Percentiles rank a stretch among this genome's conserved stretches.
Evolutionary conservation across 2,329 filamentous ascomycete genomes (phyloP).

Genomic region (Colletotrichum euphorbiae): DNA sequence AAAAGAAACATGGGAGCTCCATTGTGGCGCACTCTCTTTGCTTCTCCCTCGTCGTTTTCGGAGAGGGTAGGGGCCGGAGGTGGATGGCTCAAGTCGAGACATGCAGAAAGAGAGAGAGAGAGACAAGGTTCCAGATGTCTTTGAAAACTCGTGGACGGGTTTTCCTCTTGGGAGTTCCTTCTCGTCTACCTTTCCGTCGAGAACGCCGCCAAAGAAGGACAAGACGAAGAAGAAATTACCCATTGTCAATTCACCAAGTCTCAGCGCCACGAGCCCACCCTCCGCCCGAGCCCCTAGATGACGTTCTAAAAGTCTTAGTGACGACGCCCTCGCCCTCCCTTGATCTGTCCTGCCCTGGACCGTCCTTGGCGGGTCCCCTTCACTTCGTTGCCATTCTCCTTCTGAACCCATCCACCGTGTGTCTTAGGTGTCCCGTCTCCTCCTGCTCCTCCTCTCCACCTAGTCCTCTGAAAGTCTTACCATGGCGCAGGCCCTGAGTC

Average conservation of each 20-base stretch:
- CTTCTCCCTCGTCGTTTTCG: neutral
- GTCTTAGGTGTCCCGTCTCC: neutral
- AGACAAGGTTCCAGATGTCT: constrained; percentile 22
- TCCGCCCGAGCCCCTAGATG: constrained; percentile 28
- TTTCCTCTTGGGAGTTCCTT: constrained; percentile 8
- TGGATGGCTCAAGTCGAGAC: neutral
- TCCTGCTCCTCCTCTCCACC: neutral
- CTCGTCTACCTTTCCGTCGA: neutral
- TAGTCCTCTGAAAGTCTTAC: constrained; percentile 14
- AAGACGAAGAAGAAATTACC: constrained; percentile 7
- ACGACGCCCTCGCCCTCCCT: constrained; percentile 36
- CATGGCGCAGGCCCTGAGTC: constrained; percentile 28
- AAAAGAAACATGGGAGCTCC: constrained; percentile 27
- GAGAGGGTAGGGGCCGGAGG: neutral
- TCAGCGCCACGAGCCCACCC: constrained; percentile 33
- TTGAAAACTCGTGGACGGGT: constrained; percentile 30
- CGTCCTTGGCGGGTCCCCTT: neutral
- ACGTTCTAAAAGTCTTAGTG: constrained; percentile 27
- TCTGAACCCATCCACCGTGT: constrained; percentile 4
- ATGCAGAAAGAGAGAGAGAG: neutral
- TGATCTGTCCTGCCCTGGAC: constrained; percentile 17
- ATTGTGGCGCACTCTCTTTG: constrained; percentile 21
- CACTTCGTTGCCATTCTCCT: neutral
- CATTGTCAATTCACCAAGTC: constrained; percentile 18
- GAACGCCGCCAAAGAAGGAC: neutral